Base-by-base conservation (phyloP, 108 stramenopile genomes). In the Stephanodiscus minutulus region DNA sequence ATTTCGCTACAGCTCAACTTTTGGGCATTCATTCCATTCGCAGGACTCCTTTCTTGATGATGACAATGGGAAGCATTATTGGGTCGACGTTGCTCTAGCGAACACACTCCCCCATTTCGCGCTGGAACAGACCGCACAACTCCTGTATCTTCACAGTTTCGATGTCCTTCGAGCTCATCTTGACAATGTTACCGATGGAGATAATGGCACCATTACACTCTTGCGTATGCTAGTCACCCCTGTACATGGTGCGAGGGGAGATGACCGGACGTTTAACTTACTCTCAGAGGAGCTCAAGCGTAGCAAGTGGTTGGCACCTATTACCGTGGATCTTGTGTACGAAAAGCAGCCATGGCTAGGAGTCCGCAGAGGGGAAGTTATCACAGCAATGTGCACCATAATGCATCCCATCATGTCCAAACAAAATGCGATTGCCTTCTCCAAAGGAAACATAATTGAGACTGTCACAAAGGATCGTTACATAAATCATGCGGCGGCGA, bases 51-150 rank as follows among this genome's bases (percentile, higher is more conserved):
- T 59, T 62, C 61, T 64, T 46, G 82, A 85, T 20, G 77, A 76
- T 27, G 75, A 86, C 63, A 74, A 68, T 33, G 79, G 61, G 60
- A 69, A 83, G 27, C 78, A 88, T 35, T 90, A 88, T 68, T 97
- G 97, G 97, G 82, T 95, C 5, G 91, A 92, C 79, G 78, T 95
- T n/a, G 95, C 97, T 18, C 85, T 96, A 28, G 89, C 95, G 65
- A 98, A 98, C 65, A 84, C 90, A 11, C 82, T 96, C 25, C 90
- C 96, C 5, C 93, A 92, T 68, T 80, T 93, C 44, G 92, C 91
- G 8, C 77, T 98, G 15, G 88, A 93, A 71, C 89, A 94, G 64
- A 73, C 87, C n/a, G 85, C 91, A 48, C 83, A 91, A 52, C 68
- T 96, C 24, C 76, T 98, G 39, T 92, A 76, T 65, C 63, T 90